Evolutionary conservation across 2,329 filamentous ascomycete species (phyloP), one percentile per base, ranked within the genome.

Genomic region (Stenocarpella maydis): DNA sequence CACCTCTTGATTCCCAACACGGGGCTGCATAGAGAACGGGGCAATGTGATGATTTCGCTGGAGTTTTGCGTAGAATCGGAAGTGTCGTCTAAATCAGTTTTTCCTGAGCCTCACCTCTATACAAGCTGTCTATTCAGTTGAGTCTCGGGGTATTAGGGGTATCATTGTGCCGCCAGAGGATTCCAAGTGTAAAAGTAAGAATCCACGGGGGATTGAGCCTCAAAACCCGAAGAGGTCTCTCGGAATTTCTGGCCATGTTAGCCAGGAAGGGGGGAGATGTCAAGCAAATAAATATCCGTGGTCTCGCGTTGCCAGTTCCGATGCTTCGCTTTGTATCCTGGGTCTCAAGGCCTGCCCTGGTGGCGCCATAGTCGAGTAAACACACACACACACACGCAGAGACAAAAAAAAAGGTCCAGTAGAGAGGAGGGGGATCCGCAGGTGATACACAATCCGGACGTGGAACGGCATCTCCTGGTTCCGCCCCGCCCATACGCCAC

Each of bases 111-210:
- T 47, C 41, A 26, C 4, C n/a, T 55, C 52, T 58, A 41, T 41
- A 39, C 9, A 45, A 19, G 43, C 64, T 47, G 41, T 47, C 41
- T 47, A 47, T 47, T 34, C 19, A 24, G 19, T 47, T 47, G 41
- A 47, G 31, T 17, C 17, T 12, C 24, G 39, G 21, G 19, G 28
- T 61, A 61, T 39, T 49, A 66, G 64, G 63, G 64, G 64, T 67
- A 67, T 67, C 64, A 67, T 58, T 39, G 28, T 49, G 28, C 15
- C 34, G 49, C 31, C 31, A 28, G 39, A 2, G 26, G 12, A 34
- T 31, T 34, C 41, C 41, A 21, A 24, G 26, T 45, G 53, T 39
- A 55, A 17, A 47, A 26, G 39, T 17, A 34, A 28, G 21, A n/a
- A n/a, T n/a, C n/a, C n/a, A n/a, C n/a, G n/a, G n/a, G n/a, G n/a